phyloP scores from a whole-genome alignment of 257 asterid species.

The Petunia axillaris region DNA sequence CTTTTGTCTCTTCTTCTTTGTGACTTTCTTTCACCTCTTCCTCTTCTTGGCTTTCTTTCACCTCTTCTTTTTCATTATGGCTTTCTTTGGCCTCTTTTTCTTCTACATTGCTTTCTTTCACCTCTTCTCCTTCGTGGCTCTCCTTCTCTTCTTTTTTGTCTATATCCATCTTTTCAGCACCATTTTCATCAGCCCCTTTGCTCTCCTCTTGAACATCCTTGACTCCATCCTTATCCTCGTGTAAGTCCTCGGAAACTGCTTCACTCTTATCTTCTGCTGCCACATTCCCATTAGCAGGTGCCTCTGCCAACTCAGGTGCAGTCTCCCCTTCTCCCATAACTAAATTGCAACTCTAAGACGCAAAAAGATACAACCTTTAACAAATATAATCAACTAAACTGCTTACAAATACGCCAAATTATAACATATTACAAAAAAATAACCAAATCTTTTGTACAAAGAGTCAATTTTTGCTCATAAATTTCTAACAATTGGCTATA shows the following conservation, averaged over 20 bases:
- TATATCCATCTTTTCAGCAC: constrained; percentile 28
- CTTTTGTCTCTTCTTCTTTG: constrained; percentile 1
- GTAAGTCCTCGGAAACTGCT: background rate
- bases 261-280: constrained; percentile 21
- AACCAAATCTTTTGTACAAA: background rate
- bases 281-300: constrained; percentile 48
- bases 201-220: constrained; percentile 36
- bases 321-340: constrained; percentile 66
- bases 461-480: background rate
- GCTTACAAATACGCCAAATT: background rate
- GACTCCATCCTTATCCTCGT: constrained; percentile 32
- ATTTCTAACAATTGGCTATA: background rate
- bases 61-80: constrained; percentile 17
- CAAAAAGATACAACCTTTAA: background rate
- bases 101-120: constrained; percentile 17
- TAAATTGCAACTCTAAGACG: background rate
- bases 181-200: background rate
- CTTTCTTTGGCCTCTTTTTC: background rate
- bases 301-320: constrained; percentile 48
- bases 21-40: constrained; percentile 19
- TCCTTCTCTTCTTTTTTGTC: constrained; percentile 27
- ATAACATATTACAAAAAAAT: background rate
- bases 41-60: constrained; percentile 16
- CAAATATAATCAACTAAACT: background rate
- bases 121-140: constrained; percentile 18